These are phyloP conservation scores for Paraconiothyrium sp. DNA, from an alignment of 2,329 filamentous ascomycete genomes.

Conservation along the genomic window DNA sequence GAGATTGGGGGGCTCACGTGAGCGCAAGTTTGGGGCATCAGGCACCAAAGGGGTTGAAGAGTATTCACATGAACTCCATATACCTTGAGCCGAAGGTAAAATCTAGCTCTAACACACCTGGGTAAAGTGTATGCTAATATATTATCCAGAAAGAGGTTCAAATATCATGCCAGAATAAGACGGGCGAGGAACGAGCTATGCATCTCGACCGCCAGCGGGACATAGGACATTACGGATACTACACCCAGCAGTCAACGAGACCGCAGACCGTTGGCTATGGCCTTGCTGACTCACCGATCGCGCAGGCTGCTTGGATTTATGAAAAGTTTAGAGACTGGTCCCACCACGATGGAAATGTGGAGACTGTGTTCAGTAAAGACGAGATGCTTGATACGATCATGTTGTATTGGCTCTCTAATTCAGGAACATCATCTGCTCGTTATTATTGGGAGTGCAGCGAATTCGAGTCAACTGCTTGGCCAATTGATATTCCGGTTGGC, in stretches of 20 bases:
- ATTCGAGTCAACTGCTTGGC: constrained; percentile 28
- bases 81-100: constrained; percentile 23
- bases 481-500: constrained; percentile 33
- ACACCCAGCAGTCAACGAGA: constrained; percentile 67
- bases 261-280: constrained; percentile 76
- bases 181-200: constrained; percentile 39
- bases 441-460: constrained; percentile 33
- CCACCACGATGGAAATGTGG: constrained; percentile 62
- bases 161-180: constrained; percentile 18
- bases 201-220: constrained; percentile 32
- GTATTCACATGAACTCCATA: constrained; percentile 25
- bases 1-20: constrained; percentile 24
- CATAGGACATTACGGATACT: constrained; percentile 65
- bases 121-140: constrained; percentile 11
- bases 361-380: constrained; percentile 34
- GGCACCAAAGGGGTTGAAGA: constrained; percentile 24
- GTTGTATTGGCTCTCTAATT: constrained; percentile 38
- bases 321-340: constrained; percentile 82
- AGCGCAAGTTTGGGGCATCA: constrained; percentile 36
- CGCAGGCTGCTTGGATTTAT: constrained; percentile 76
- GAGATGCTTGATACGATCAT: constrained; percentile 38
- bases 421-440: constrained; percentile 34
- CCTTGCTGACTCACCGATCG: constrained; percentile 73
- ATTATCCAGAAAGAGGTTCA: constrained; percentile 22
- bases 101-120: constrained; percentile 15